Conservation (phyloP, 495 filamentous ascomycete species). For the Geopyxis carbonaria region DNA sequence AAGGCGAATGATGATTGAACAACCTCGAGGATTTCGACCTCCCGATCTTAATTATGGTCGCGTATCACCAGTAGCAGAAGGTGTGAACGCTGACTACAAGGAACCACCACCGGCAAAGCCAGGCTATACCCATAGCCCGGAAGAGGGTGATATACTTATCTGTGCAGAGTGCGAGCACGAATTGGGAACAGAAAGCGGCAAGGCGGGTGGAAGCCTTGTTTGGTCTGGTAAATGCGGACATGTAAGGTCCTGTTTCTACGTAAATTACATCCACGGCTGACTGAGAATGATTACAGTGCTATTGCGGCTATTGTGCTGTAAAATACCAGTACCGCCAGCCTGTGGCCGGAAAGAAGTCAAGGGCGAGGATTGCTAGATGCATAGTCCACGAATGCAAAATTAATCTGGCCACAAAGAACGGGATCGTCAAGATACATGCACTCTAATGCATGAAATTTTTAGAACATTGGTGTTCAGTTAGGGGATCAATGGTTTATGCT, state of each 20-base stretch:
- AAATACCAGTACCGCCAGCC: conserved; percentile 11
- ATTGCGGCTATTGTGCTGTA: conserved; percentile 21
- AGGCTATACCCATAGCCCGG: conserved; percentile 48
- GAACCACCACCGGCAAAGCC: conserved; percentile 38
- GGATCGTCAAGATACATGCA: no score
- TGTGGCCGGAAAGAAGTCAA: conserved; percentile 5
- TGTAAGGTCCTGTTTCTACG: conserved; percentile 32
- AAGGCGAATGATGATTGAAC: neutral
- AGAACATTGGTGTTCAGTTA: no score
- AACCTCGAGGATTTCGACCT: neutral
- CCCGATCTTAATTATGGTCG: no score
- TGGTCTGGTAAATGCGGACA: conserved; percentile 66
- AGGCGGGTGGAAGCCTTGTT: conserved; percentile 34
- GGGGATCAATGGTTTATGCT: no score
- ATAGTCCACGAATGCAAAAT: no score
- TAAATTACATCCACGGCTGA: neutral
- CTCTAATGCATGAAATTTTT: no score
- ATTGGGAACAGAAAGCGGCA: conserved; percentile 41
- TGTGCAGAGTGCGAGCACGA: conserved; percentile 60
- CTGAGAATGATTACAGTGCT: conserved; percentile 10
- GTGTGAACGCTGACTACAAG: conserved; percentile 33
- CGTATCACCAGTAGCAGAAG: conserved; percentile 17
- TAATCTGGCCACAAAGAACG: no score
- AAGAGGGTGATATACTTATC: conserved; percentile 44
- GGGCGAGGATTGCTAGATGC: no score